Conservation (phyloP, 2,329 filamentous ascomycete species). For the Sclerotinia minor region DNA sequence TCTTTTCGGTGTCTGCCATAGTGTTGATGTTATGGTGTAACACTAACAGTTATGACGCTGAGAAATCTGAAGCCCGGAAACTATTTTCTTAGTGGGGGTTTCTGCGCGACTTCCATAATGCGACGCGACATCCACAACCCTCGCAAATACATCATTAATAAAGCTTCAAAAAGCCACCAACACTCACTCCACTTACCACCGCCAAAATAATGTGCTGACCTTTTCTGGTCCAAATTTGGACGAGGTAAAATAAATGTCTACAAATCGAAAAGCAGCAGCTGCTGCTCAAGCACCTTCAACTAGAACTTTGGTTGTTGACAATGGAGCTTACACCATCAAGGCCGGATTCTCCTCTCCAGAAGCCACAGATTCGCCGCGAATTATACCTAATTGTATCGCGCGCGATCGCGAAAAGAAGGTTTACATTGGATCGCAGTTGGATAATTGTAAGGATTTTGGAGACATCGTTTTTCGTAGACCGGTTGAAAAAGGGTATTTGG, state of each 20-base stretch:
- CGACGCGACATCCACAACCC: background rate
- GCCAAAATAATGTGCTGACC: constrained; percentile 8
- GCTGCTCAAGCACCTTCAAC: constrained; percentile 54
- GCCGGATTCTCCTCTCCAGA: constrained; percentile 64
- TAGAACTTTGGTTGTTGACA: constrained; percentile 84
- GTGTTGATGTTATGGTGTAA: constrained; percentile 9
- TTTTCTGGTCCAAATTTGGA: background rate
- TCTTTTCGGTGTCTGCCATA: constrained; percentile 28
- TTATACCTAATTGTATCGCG: constrained; percentile 87
- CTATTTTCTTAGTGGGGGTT: constrained; percentile 19
- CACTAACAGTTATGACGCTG: background rate
- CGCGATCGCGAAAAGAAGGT: constrained; percentile 76
- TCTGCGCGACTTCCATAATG: background rate
- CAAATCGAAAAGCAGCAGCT: constrained; percentile 52
- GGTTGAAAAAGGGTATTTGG: constrained; percentile 90
- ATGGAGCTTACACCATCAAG: constrained; percentile 89
- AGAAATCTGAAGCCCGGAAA: constrained; percentile 13
- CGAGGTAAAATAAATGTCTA: constrained; percentile 16
- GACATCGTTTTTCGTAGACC: constrained; percentile 85
- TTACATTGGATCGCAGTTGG: constrained; percentile 78
- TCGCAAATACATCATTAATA: background rate
- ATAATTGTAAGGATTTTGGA: constrained; percentile 81
- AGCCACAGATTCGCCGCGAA: constrained; percentile 55
- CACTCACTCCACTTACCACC: background rate
- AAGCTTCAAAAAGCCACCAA: constrained; percentile 14